Evolutionary conservation across 1,139 yeast genomes (phyloP), one percentile per base, ranked within the genome.

Genomic region (Scheffersomyces quercinus): DNA sequence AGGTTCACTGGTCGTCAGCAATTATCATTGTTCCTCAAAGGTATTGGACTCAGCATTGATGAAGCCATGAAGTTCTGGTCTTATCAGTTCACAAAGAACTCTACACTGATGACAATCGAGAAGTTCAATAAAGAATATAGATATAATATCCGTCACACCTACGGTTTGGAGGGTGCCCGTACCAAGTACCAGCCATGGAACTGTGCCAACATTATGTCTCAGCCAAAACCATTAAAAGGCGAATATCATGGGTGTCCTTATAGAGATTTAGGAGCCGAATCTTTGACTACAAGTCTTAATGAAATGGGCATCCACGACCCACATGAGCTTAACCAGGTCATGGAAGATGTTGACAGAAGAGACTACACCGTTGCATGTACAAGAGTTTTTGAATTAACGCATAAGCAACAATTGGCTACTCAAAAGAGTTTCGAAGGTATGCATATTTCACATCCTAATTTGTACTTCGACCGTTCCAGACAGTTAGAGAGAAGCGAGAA

Each of bases 241-340:
- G 96, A 90, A 58, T 79, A 68, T 50, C 97, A 93, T 60, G 99
- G 99, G 3, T 91, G 98, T 65, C 97, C 98, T 3, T 93, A 88
- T 65, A 74, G 96, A 45, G 93, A 88, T 55, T 71, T 88, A 55
- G 70, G 79, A 13, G 62, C 79, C 12, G 95, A 88, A 37, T 75
- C 79, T 39, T 71, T 93, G 42, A 70, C 77, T 2, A 55, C 59
- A 4, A 79, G 82, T 47, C 70, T 93, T 51, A 67, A 67, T 36
- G 77, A 73, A 14, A 81, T 90, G 85, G 95, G 95, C 0, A 71
- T 93, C 37, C 73, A 68, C 6, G 93, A 87, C 46, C 76, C 75
- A 41, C 79, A 75, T 44, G 85, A 82, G 41, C 67, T 88, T 40
- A 77, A 79, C 44, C 76, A 78, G 29, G 82, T 91, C 4, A 54